Conservation (phyloP, 2,329 filamentous ascomycete species). For the Bipolaris cookei region DNA sequence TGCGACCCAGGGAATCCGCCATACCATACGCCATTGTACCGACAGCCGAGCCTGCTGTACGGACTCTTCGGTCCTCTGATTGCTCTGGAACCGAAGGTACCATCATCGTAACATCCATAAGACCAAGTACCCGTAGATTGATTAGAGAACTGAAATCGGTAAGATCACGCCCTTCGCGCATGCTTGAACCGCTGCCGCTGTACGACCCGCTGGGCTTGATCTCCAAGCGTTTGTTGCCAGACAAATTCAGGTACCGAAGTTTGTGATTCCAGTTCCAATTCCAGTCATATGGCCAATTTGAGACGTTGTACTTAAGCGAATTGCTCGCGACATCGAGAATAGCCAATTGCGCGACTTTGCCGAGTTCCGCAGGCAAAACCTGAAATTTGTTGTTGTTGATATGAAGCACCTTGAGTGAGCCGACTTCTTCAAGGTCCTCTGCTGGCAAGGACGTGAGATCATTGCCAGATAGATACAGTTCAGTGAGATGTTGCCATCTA, state of each 20-base stretch:
- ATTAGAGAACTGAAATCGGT: constrained; percentile 88
- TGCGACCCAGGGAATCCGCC: constrained; percentile 91
- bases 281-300: constrained; percentile 99
- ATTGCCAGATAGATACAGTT: constrained; percentile 94
- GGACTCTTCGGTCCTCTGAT: constrained; percentile 90
- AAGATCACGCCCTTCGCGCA: constrained; percentile 69
- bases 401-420: constrained; percentile 84
- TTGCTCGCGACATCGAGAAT: constrained; percentile 96
- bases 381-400: constrained; percentile 99
- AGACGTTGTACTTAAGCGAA: constrained; percentile 95
- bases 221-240: constrained; percentile 93
- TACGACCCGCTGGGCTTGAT: constrained; percentile 74
- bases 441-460: constrained; percentile 89
- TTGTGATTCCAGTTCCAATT: constrained; percentile 99
- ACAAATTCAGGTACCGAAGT: constrained; percentile 91
- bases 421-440: constrained; percentile 91
- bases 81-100: constrained; percentile 93
- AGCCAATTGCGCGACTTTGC: constrained; percentile 88
- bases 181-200: constrained; percentile 53
- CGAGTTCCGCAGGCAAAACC: constrained; percentile 91
- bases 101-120: constrained; percentile 98
- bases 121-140: constrained; percentile 83
- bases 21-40: constrained; percentile 94
- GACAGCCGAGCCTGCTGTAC: constrained; percentile 94
- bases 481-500: constrained; percentile 86